phyloP scores from a whole-genome alignment of 176 grass and related monocot genomes.

The Oropetium thomaeum region DNA sequence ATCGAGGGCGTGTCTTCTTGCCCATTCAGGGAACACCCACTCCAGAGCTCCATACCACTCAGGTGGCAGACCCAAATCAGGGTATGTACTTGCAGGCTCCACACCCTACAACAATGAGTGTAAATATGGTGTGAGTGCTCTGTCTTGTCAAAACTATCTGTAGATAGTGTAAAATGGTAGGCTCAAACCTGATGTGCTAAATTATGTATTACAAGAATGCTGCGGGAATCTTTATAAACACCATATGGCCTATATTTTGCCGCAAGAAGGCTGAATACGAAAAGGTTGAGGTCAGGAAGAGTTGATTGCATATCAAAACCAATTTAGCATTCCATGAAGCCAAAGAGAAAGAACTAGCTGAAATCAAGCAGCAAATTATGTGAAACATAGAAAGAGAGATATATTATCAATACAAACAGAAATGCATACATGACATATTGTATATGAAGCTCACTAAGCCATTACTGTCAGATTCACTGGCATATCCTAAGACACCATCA shows the following conservation, averaged over 20 bases:
- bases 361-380: constrained; percentile 15
- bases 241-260: constrained; percentile 91
- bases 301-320: neutral
- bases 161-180: constrained; percentile 7
- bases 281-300: constrained; percentile 17
- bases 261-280: constrained; percentile 64
- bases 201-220: constrained; percentile 95
- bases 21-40: constrained; percentile 95
- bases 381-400: neutral
- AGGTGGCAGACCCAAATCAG: constrained; percentile 66
- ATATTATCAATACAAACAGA: neutral
- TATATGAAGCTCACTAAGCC: constrained; percentile 1
- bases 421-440: neutral
- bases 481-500: constrained; percentile 13
- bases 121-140: constrained; percentile 10
- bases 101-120: constrained; percentile 57
- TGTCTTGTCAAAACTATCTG: neutral
- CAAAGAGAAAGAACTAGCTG: neutral
- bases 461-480: neutral
- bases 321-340: constrained; percentile 18
- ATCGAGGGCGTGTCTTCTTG: constrained; percentile 88
- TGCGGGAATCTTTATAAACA: constrained; percentile 88
- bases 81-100: constrained; percentile 87
- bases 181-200: constrained; percentile 84
- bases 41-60: constrained; percentile 97